Conservation (phyloP, 306 rosid species). For the Castanopsis chinensis region DNA sequence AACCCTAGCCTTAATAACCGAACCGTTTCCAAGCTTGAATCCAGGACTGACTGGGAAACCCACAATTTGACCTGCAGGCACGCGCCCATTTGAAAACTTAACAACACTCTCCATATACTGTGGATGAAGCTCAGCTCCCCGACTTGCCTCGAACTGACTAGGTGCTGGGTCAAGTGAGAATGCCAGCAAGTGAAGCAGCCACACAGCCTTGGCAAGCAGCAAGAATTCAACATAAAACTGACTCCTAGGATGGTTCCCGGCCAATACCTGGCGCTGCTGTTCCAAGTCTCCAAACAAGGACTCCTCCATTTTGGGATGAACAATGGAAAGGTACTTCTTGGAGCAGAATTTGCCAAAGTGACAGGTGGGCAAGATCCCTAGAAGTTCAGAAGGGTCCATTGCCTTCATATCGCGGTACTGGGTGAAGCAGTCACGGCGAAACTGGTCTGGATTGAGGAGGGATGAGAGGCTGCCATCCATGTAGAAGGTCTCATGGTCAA, state of each 20-base stretch:
- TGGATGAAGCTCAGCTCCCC: slow-evolving; percentile 79
- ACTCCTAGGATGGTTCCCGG: slow-evolving; percentile 80
- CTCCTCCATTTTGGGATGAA: slow-evolving; percentile 97
- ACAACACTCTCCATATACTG: slow-evolving; percentile 87
- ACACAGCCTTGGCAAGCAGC: slow-evolving; percentile 72
- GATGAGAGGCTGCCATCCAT: slow-evolving; percentile 96
- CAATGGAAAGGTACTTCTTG: slow-evolving; percentile 81
- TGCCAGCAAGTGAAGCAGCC: slow-evolving; percentile 94
- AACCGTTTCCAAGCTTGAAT: slow-evolving; percentile 82
- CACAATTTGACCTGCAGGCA: slow-evolving; percentile 66
- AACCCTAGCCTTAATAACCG: slow-evolving; percentile 81
- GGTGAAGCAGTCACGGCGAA: slow-evolving; percentile 76
- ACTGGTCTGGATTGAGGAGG: slow-evolving; percentile 85
- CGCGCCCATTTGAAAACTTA: slow-evolving; percentile 55
- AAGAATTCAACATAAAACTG: slow-evolving; percentile 72
- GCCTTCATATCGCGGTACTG: slow-evolving; percentile 85
- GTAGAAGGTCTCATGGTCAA: slow-evolving; percentile 91
- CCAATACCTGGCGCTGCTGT: slow-evolving; percentile 63
- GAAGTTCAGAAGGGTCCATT: slow-evolving; percentile 91
- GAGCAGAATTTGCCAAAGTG: slow-evolving; percentile 90
- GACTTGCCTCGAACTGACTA: slow-evolving; percentile 81
- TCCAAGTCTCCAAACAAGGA: slow-evolving; percentile 89
- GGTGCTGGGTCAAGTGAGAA: slow-evolving; percentile 90
- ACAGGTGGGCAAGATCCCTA: slow-evolving; percentile 82
- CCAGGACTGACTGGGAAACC: slow-evolving; percentile 90